phyloP scores from a whole-genome alignment of 257 asterid genomes.

The Solanum verrucosum region DNA sequence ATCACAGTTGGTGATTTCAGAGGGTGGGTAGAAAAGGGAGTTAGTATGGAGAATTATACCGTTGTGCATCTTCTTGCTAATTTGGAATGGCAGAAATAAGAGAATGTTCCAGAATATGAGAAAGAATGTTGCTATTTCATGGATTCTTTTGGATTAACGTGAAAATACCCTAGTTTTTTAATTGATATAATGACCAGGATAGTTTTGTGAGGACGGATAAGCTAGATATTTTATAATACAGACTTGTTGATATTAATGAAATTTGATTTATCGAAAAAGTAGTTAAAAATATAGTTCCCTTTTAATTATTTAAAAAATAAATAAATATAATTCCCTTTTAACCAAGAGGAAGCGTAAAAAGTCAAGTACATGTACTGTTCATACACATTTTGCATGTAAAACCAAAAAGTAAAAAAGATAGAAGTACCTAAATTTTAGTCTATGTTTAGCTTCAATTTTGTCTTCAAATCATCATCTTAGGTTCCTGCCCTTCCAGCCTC shows the following conservation, averaged over 20 bases:
- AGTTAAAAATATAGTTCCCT: background rate
- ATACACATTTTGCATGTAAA: background rate
- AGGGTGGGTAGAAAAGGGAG: background rate
- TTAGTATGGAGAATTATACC: background rate
- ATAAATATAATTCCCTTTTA: background rate
- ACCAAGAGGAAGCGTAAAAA: background rate
- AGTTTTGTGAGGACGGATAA: background rate
- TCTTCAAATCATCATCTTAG: background rate
- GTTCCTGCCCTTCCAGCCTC: background rate
- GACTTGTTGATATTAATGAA: background rate
- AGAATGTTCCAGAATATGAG: background rate
- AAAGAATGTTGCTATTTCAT: background rate
- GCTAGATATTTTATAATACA: background rate
- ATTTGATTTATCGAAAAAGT: background rate
- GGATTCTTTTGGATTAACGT: background rate
- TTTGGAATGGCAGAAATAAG: background rate
- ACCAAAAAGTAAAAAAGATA: background rate
- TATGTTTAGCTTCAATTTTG: background rate
- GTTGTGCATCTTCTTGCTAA: background rate
- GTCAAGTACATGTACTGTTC: background rate
- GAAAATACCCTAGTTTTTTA: background rate
- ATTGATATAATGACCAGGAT: background rate
- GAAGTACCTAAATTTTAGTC: background rate
- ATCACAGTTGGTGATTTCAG: background rate
- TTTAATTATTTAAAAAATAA: background rate